Base-by-base conservation (phyloP, 1,139 yeast species). In the Insectozyma bohioensis region DNA sequence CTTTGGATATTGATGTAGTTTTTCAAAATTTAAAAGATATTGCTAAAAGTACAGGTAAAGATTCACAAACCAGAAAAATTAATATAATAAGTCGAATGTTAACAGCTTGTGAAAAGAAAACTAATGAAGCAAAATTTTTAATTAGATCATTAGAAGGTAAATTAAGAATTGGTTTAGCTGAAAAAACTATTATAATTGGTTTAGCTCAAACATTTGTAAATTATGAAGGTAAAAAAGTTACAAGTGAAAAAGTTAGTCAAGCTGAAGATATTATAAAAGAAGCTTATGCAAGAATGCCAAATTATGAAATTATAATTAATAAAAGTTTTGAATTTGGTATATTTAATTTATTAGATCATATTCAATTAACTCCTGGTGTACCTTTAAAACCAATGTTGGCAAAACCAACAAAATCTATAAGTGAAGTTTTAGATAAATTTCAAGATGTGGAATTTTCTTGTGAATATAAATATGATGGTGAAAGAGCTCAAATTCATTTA, bases 351-450 rank as follows among this genome's bases (percentile, higher is more conserved):
- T 64, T 75, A 27, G 81, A 83, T 9, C 77, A 82, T 45, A 80
- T 95, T 49, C 80, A 78, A 28, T 63, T 92, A 39, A 79, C 82
- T 7, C 96, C 98, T 0, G 97, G 98, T 2, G 80, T 94, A 11
- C 99, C 99, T 1, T 67, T 92, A 48, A 90, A 90, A 52, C 98
- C 99, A 0, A 92, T 92, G 98, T 74, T 92, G 50, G 99, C 99
- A 4, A 92, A 92, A 54, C 98, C 99, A 2, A 90, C 98, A 0
- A 92, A 92, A 51, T 78, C 96, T 3, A 81, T 94, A 28, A 75
- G 85, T 18, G 99, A 94, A 53, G 85, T 94, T 0, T 68, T 92
- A 39, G 96, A 92, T 54, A 69, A 95, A 35, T 88, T 92, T 55
- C 85, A 84, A 45, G 90, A 83, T 20, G 84, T 82, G 46, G 78